phyloP scores from a whole-genome alignment of 2,329 filamentous ascomycete species.

The Calycina herbarum region DNA sequence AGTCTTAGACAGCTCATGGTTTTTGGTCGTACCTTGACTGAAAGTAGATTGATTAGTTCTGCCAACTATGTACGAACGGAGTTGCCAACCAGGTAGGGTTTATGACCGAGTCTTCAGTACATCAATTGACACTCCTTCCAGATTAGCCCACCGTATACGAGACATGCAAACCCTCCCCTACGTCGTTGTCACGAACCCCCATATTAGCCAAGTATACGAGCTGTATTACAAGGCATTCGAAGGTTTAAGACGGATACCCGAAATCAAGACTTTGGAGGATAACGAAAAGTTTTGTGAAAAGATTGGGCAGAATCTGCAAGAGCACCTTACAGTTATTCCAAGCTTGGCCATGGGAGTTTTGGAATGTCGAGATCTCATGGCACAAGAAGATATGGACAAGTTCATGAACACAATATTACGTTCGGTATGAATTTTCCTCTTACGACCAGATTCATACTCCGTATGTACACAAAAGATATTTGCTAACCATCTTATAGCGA shows the following conservation, averaged over 20 bases:
- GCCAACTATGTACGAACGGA: constrained; percentile 98
- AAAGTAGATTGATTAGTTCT: constrained; percentile 84
- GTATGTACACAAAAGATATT: neutral
- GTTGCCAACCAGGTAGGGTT: constrained; percentile 71
- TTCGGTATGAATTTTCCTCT: constrained; percentile 60
- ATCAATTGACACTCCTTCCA: constrained; percentile 38
- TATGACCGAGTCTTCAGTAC: neutral
- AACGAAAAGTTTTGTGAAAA: constrained; percentile 85
- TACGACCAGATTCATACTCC: neutral
- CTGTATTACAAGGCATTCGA: constrained; percentile 98
- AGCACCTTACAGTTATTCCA: constrained; percentile 91
- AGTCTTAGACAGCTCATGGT: constrained; percentile 95
- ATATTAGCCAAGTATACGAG: constrained; percentile 94
- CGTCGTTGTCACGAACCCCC: constrained; percentile 90
- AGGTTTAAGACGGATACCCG: constrained; percentile 76
- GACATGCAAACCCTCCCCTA: constrained; percentile 98
- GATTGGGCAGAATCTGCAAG: constrained; percentile 75
- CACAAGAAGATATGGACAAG: constrained; percentile 76
- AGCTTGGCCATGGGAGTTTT: constrained; percentile 92
- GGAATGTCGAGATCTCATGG: constrained; percentile 82
- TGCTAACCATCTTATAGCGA: constrained; percentile 51
- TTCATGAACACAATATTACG: constrained; percentile 94
- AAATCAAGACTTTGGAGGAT: constrained; percentile 82
- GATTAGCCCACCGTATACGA: constrained; percentile 88
- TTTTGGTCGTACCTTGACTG: constrained; percentile 90